Conservation (phyloP, 2,329 filamentous ascomycete species). For the Arthrobotrys iridis region DNA sequence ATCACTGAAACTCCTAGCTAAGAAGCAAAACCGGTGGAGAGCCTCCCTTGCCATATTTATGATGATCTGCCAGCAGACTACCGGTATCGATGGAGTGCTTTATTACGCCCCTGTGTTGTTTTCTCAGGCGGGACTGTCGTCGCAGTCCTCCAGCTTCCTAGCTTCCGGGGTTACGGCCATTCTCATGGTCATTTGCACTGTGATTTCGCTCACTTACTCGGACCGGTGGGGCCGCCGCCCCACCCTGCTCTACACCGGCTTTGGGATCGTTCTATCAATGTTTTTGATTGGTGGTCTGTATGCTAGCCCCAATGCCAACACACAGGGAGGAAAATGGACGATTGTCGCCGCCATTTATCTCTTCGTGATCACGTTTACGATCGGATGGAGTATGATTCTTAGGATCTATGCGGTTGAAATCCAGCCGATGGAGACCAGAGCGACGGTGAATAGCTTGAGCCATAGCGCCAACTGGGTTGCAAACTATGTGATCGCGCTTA, state of each 20-base stretch:
- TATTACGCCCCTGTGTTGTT: constrained; percentile 73
- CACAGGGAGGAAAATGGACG: constrained; percentile 64
- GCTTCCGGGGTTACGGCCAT: constrained; percentile 71
- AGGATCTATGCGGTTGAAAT: constrained; percentile 71
- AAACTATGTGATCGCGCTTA: constrained; percentile 65
- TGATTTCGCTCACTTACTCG: constrained; percentile 68
- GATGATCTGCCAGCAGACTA: constrained; percentile 70
- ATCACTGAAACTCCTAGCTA: constrained; percentile 57
- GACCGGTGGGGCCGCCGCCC: constrained; percentile 70
- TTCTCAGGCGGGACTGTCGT: constrained; percentile 69
- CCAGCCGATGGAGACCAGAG: constrained; percentile 68
- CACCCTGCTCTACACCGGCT: constrained; percentile 67
- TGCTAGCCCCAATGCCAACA: constrained; percentile 63
- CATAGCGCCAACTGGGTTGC: constrained; percentile 67
- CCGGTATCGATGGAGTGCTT: constrained; percentile 71
- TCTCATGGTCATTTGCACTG: constrained; percentile 69
- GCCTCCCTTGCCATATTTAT: constrained; percentile 69
- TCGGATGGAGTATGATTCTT: constrained; percentile 68
- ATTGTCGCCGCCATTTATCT: constrained; percentile 66
- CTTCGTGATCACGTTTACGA: constrained; percentile 65
- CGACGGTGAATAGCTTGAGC: constrained; percentile 67
- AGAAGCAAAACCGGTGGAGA: constrained; percentile 63
- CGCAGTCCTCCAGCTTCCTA: constrained; percentile 68
- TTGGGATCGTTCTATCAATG: constrained; percentile 66
- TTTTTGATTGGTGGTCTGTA: constrained; percentile 68